These are phyloP conservation scores for Wickerhamomyces mucosus DNA, from an alignment of 805 yeast genomes.

Conservation along the genomic window DNA sequence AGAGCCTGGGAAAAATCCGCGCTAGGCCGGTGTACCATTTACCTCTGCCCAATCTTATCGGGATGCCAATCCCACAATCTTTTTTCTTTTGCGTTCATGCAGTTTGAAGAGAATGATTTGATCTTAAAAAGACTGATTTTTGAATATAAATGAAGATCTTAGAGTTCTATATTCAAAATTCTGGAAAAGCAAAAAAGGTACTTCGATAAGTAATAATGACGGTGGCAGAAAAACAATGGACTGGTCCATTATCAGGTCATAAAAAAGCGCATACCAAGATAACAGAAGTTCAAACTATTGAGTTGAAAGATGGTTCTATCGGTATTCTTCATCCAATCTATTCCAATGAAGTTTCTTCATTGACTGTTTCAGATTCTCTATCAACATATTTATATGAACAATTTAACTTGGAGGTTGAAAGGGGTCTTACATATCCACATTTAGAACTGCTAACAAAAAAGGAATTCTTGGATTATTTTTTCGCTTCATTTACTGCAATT, in stretches of 20 bases:
- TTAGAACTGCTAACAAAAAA: slow-evolving; percentile 29
- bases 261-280: slow-evolving; percentile 22
- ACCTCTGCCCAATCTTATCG: no score
- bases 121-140: no score
- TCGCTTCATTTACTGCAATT: slow-evolving; percentile 54
- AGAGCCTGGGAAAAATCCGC: no score
- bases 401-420: slow-evolving; percentile 57
- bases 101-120: no score
- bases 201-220: slow-evolving; percentile 1
- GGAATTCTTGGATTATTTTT: slow-evolving; percentile 59
- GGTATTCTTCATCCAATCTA: slow-evolving; percentile 60
- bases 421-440: slow-evolving; percentile 72
- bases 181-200: no score
- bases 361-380: slow-evolving; percentile 20
- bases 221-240: neutral
- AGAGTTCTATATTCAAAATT: no score
- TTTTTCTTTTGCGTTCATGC: no score
- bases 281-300: slow-evolving; percentile 24
- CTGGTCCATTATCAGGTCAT: slow-evolving; percentile 23
- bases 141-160: no score
- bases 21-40: no score
- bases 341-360: slow-evolving; percentile 12
- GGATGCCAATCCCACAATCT: no score
- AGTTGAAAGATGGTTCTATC: slow-evolving; percentile 31
- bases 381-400: slow-evolving; percentile 36